Evolutionary conservation across 192 early-diverging fungal species (phyloP).

Genomic region (Coemansia sp.): DNA sequence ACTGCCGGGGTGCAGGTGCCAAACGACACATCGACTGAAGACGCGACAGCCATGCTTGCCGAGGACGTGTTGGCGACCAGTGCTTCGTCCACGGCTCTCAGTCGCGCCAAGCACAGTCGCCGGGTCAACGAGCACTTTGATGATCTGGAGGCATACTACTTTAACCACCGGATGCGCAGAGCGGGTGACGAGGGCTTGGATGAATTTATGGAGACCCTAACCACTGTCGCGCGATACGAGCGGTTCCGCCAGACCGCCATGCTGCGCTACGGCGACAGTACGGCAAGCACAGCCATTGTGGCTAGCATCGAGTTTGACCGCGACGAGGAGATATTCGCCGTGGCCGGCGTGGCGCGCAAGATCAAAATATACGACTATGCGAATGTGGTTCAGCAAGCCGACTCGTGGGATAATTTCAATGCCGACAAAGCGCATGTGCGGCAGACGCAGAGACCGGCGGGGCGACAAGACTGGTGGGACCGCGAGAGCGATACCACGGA

Average conservation of each 20-base stretch:
- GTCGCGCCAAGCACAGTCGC: conserved; percentile 18
- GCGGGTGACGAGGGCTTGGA: conserved; percentile 34
- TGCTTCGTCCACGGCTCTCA: neutral
- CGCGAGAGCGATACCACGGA: conserved; percentile 26
- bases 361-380: conserved; percentile 92
- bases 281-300: conserved; percentile 74
- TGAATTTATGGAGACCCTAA: conserved; percentile 61
- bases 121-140: conserved; percentile 65
- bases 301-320: conserved; percentile 92
- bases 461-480: conserved; percentile 52
- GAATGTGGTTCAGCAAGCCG: conserved; percentile 51
- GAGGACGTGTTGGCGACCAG: neutral
- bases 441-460: conserved; percentile 13
- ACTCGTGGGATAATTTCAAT: conserved; percentile 40
- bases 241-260: conserved; percentile 73
- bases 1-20: conserved; percentile 40
- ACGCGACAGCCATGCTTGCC: neutral
- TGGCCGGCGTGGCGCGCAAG: conserved; percentile 86
- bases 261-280: conserved; percentile 77
- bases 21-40: conserved; percentile 15
- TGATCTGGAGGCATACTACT: conserved; percentile 75
- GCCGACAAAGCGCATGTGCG: conserved; percentile 15
- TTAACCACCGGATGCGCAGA: conserved; percentile 60
- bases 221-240: conserved; percentile 67
- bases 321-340: conserved; percentile 92